phyloP scores from a whole-genome alignment of 2,329 filamentous ascomycete species.

The Drechslera avenae region DNA sequence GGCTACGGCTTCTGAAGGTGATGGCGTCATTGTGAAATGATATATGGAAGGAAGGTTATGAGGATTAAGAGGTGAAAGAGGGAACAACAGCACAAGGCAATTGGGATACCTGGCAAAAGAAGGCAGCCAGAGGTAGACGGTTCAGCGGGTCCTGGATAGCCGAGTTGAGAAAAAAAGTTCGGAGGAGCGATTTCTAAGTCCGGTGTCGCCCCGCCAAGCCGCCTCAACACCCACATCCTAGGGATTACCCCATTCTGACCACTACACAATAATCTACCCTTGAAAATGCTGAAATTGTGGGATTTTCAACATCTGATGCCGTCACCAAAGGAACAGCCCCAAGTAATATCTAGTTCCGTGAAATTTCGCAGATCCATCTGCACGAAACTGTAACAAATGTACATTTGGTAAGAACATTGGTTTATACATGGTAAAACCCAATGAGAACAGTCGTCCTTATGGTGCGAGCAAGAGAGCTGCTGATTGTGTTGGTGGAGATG shows the following conservation, averaged over 20 bases:
- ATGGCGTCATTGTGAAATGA: constrained; percentile 33
- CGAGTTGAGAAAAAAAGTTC: constrained; percentile 15
- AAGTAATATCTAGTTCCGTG: too few relatives aligned
- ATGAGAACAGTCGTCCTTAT: too few relatives aligned
- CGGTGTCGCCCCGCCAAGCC: constrained; percentile 14
- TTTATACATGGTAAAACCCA: too few relatives aligned
- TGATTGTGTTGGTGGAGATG: constrained; percentile 37
- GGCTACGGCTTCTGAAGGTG: constrained; percentile 35
- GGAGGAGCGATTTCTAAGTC: constrained; percentile 15
- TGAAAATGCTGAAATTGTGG: too few relatives aligned
- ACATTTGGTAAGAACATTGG: too few relatives aligned
- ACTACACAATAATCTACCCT: too few relatives aligned
- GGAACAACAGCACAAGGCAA: constrained; percentile 18
- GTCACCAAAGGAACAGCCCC: neutral
- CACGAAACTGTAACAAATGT: too few relatives aligned
- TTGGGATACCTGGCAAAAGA: constrained; percentile 11
- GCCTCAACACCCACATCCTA: neutral
- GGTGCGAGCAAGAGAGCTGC: constrained; percentile 42
- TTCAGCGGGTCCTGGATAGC: neutral
- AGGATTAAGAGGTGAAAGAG: constrained; percentile 3
- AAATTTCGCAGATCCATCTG: too few relatives aligned
- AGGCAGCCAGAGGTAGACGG: constrained; percentile 14
- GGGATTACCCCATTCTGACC: neutral
- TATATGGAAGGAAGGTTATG: neutral
- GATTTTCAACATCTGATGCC: neutral